Conservation (phyloP, 257 asterid genomes). For the Solanum sejunctum region DNA sequence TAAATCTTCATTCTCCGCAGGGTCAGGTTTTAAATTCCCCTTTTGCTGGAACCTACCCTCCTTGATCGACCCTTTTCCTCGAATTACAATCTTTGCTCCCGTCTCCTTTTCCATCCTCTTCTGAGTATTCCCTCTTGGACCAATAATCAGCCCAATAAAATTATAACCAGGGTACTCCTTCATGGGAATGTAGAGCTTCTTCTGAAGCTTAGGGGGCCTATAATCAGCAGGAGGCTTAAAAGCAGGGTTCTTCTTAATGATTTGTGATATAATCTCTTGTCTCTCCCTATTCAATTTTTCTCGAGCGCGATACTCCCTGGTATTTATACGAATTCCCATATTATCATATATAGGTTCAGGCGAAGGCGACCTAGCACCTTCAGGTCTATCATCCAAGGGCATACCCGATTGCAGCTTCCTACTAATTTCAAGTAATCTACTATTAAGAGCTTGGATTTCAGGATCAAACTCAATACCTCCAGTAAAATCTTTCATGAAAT, state of each 20-base stretch:
- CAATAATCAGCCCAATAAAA: conserved; percentile 83
- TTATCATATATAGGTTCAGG: conserved; percentile 94
- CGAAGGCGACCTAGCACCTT: conserved; percentile 92
- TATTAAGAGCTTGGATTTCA: conserved; percentile 70
- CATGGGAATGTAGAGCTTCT: conserved; percentile 88
- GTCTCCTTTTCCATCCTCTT: conserved; percentile 95
- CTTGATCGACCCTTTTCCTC: conserved; percentile 92
- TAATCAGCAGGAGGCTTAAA: conserved; percentile 97
- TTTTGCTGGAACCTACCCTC: conserved; percentile 95
- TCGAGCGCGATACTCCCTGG: conserved; percentile 89
- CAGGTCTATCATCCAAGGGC: conserved; percentile 79
- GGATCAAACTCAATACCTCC: conserved; percentile 94
- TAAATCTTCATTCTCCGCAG: conserved; percentile 85
- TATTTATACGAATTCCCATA: conserved; percentile 78
- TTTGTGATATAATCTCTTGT: conserved; percentile 79
- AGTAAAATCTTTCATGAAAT: conserved; percentile 68
- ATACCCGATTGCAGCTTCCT: conserved; percentile 82
- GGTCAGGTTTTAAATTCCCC: conserved; percentile 75
- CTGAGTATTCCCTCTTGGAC: conserved; percentile 96
- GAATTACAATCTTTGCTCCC: conserved; percentile 87
- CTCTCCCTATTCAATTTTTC: conserved; percentile 82
- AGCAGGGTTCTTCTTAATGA: conserved; percentile 82
- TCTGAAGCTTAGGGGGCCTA: conserved; percentile 90
- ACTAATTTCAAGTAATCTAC: conserved; percentile 76
- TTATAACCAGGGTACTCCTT: conserved; percentile 94